Base-by-base conservation (phyloP, 2,329 filamentous ascomycete genomes). In the Phyllosticta ampelicida region DNA sequence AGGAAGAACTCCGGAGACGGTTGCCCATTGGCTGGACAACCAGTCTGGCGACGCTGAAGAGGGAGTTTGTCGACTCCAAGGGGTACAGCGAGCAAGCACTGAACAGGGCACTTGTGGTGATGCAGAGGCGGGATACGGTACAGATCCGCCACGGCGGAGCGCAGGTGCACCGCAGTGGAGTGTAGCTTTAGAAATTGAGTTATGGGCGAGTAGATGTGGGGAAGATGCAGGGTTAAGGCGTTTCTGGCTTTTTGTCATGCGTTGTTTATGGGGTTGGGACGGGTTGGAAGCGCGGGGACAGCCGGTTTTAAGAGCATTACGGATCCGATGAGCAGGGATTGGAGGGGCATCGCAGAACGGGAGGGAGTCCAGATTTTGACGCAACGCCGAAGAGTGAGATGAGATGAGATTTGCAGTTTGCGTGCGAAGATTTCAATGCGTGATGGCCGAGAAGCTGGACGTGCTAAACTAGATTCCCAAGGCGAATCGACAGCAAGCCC, bases 1-100 rank as follows among this genome's bases (percentile, higher is more conserved):
- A 97, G 74, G 84, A 90, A 16, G 94, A 97, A 76, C 77, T 99
- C 55, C 86, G 89, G 74, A 82, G 90, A 59, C 81, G 92, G 23
- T 76, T 99, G 65, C 91, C 94, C 0, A 94, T 99, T 64, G 94
- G 94, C 19, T 99, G 92, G 89, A 94, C 88, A 68, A 96, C 92
- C 1, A 95, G 88, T 67, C 73, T 97, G 60, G 87, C 89, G 0
- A 95, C 89, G 1, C 74, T 99, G 63, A 83, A 88, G 62, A 82
- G 89, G 51, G 94, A 99, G 71, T 91, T 99, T 78, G 90, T 95
- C 5, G 90, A 96, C 67, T 86, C 87, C 13, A 90, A 91, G 71
- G 90, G 90, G 0, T 97, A 92, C 73, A 90, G 83, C 62, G 94
- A 97, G 73, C 86, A 90, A 69, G 86, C 85, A 16, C 78, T 99